phyloP scores from a whole-genome alignment of 805 yeast species.

The Ogataea pini region DNA sequence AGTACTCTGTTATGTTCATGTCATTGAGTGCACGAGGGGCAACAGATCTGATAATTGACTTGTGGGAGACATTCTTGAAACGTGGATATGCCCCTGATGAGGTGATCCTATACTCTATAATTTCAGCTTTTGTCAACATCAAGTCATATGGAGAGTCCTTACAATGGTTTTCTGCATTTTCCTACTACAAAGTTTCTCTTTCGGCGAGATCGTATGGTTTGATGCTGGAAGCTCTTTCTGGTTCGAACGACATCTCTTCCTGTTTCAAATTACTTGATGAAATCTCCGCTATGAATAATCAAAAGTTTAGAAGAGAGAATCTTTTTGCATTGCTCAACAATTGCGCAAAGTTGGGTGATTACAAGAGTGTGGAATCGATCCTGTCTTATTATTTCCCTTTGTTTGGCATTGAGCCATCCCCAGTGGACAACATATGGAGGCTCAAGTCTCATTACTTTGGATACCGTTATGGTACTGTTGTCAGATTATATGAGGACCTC shows the following conservation, averaged over 20 bases:
- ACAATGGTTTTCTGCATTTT: conserved; percentile 38
- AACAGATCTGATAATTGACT: conserved; percentile 38
- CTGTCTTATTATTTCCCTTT: conserved; percentile 26
- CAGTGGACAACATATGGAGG: conserved; percentile 27
- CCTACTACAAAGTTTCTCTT: conserved; percentile 34
- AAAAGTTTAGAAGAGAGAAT: conserved; percentile 13
- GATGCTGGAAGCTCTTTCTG: conserved; percentile 38
- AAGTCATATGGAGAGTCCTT: conserved; percentile 40
- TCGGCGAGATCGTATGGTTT: conserved; percentile 34
- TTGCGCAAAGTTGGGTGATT: conserved; percentile 27
- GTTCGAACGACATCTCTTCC: conserved; percentile 38
- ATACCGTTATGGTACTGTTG: conserved; percentile 26
- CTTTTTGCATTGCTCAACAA: conserved; percentile 25
- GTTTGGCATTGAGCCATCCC: conserved; percentile 20
- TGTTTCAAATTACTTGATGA: conserved; percentile 37
- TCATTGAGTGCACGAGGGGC: conserved; percentile 58
- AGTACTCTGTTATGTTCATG: conserved; percentile 62
- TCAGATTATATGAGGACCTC: conserved; percentile 18
- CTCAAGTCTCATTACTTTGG: conserved; percentile 27
- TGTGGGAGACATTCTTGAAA: conserved; percentile 46
- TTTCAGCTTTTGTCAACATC: conserved; percentile 41
- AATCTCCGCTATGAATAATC: conserved; percentile 13
- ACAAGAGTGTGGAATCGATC: conserved; percentile 26
- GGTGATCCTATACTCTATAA: conserved; percentile 45
- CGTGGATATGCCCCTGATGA: conserved; percentile 51